phyloP scores from a whole-genome alignment of 1,284 basidiomycete genomes.

The Phenoliferia sp. region DNA sequence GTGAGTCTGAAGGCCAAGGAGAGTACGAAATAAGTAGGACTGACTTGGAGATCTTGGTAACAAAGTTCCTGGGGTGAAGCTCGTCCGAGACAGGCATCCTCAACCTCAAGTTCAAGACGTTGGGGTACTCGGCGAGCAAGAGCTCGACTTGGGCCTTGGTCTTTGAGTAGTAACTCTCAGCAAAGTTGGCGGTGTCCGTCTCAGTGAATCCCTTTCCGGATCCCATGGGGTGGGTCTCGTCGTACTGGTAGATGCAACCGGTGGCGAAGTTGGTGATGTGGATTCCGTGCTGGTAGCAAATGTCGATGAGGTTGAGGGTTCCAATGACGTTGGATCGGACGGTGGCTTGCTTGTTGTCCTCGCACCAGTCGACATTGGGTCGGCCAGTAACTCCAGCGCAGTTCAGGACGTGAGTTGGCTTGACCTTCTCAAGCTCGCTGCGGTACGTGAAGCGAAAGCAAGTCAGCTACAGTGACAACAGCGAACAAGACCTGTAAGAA shows the following conservation, averaged over 20 bases:
- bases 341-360: conserved; percentile 6
- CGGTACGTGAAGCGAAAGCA: background rate
- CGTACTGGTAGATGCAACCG: conserved; percentile 7
- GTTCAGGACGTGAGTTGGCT: conserved; percentile 3
- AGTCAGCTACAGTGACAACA: background rate
- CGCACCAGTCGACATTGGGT: conserved; percentile 5
- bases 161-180: conserved; percentile 1
- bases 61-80: conserved; percentile 5
- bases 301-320: conserved; percentile 4
- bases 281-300: conserved; percentile 2
- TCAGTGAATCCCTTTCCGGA: background rate
- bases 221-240: background rate
- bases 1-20: background rate
- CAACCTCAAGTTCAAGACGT: conserved; percentile 1
- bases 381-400: conserved; percentile 1
- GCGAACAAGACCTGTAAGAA: background rate
- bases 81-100: conserved; percentile 5
- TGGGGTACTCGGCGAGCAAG: background rate
- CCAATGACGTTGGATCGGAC: conserved; percentile 4
- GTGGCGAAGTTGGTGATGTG: conserved; percentile 6
- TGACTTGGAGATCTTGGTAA: conserved; percentile 4
- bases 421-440: conserved; percentile 2
- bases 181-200: conserved; percentile 1
- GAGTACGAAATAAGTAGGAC: background rate
- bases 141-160: conserved; percentile 5